Evolutionary conservation across 1,139 yeast species (phyloP), one percentile per base, ranked within the genome.

Genomic region (Yamadazyma sp.): DNA sequence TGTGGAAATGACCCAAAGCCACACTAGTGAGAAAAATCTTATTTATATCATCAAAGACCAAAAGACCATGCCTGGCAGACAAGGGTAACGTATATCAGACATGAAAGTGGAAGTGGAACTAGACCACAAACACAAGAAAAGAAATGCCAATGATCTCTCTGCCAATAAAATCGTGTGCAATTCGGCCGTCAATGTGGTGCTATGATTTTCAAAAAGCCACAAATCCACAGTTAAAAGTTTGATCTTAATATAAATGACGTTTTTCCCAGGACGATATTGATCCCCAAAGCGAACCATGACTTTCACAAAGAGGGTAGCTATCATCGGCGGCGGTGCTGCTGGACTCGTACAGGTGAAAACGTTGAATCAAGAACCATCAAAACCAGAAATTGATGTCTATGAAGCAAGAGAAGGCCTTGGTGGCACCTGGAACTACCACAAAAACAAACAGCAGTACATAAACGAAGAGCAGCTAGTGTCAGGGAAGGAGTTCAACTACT

Each of bases 261-360:
- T n/a, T n/a, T n/a, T n/a, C n/a, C n/a, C n/a, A n/a, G n/a, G n/a
- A n/a, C n/a, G n/a, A n/a, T n/a, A n/a, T n/a, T n/a, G n/a, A n/a
- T n/a, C n/a, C n/a, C n/a, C n/a, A n/a, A n/a, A n/a, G n/a, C n/a
- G n/a, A n/a, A n/a, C n/a, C n/a, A 29, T 29, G 31, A 29, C 31
- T 4, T 17, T 29, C 12, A 29, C 15, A 4, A 40, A 38, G 24
- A 47, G 52, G 24, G 42, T 70, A 27, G 78, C 77, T 3, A 57
- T 76, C 8, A 62, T 75, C 16, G 81, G 81, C 4, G 80, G 75
- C 3, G 81, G 80, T 0, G 76, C 78, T 1, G 57, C 68, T 3
- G 81, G 80, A 0, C 50, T 73, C n/a, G 77, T 76, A 0, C 63
- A 62, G 13, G 76, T 75, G 2, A 70, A 72, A 35, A 72, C 78